These are phyloP conservation scores for Ustilago trichophora DNA, from an alignment of 1,284 basidiomycete species.

Conservation along the genomic window DNA sequence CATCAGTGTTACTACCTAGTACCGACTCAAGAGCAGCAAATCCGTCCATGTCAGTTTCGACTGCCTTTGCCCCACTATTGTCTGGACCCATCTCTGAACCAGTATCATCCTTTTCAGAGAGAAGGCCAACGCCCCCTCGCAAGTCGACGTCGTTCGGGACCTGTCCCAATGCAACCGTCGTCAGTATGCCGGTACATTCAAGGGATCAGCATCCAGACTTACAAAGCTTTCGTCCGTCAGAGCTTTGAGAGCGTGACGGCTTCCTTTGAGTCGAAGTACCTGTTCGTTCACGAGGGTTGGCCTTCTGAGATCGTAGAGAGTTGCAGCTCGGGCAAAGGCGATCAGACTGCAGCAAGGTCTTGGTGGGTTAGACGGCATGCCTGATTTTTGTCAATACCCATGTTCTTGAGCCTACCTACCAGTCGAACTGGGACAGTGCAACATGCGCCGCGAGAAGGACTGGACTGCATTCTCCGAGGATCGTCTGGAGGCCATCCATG, in stretches of 20 bases:
- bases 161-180: background rate
- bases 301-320: conserved; percentile 23
- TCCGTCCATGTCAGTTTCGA: too few species aligned
- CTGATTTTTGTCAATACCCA: too few species aligned
- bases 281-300: conserved; percentile 28
- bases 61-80: too few species aligned
- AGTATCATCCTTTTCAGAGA: too few species aligned
- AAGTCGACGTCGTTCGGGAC: conserved; percentile 45
- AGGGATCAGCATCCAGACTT: background rate
- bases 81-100: too few species aligned
- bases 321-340: conserved; percentile 36
- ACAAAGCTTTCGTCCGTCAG: conserved; percentile 42
- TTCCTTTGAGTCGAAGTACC: conserved; percentile 22
- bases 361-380: background rate
- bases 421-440: conserved; percentile 36
- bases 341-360: conserved; percentile 7
- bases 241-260: conserved; percentile 40
- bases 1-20: too few species aligned
- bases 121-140: conserved; percentile 20
- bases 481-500: conserved; percentile 18
- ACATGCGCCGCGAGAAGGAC: conserved; percentile 12
- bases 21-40: too few species aligned
- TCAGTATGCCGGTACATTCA: background rate
- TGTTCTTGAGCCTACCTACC: conserved; percentile 16
- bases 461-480: conserved; percentile 19